Base-by-base conservation (phyloP, 768 basidiomycete species). In the Boletus rubroflammeus region DNA sequence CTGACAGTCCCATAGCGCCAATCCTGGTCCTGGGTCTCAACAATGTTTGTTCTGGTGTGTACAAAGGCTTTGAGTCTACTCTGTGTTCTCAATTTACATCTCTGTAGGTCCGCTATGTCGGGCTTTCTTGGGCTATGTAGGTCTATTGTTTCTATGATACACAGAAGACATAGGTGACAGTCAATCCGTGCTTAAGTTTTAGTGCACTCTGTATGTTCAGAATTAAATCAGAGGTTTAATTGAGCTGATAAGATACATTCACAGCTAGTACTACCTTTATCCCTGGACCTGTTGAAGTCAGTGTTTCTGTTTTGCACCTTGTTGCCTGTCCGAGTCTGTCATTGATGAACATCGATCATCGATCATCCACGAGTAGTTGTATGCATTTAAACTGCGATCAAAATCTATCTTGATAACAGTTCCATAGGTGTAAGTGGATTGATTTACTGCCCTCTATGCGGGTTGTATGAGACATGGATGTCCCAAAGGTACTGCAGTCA, bases 21-120 rank as follows among this genome's bases (percentile, higher is more conserved):
- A 38, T 38, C 25, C 10, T 57, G 56, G 56, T 35, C 53, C 1
- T 45, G 25, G 31, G 31, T 57, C 8, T 55, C 56, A 0, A 32
- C 36, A 9, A 9, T 57, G 3, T 57, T 44, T 14, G 3, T 57
- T 15, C 11, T 56, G 4, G 56, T 56, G 1, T 1, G 53, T 50
- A 25, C 2, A 8, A 28, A 5, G 6, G 6, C 42, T 17, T 13
- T 3, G 31, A 13, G 31, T 3, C 3, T 9, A 10, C 31, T 13
- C 31, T 13, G 31, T 13, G 11, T 31, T 31, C 31, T 13, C 31
- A 13, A 32, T 13, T 32, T 5, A 32, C 31, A 32, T 13, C 13
- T 13, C 23, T 25, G 23, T 25, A 25, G 23, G 23, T 25, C 23
- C 23, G 23, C 23, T 31, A 31, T 31, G 11, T 13, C 13, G 13